These are phyloP conservation scores for Pestalotiopsis sp. DNA, from an alignment of 2,329 filamentous ascomycete genomes.

Conservation along the genomic window DNA sequence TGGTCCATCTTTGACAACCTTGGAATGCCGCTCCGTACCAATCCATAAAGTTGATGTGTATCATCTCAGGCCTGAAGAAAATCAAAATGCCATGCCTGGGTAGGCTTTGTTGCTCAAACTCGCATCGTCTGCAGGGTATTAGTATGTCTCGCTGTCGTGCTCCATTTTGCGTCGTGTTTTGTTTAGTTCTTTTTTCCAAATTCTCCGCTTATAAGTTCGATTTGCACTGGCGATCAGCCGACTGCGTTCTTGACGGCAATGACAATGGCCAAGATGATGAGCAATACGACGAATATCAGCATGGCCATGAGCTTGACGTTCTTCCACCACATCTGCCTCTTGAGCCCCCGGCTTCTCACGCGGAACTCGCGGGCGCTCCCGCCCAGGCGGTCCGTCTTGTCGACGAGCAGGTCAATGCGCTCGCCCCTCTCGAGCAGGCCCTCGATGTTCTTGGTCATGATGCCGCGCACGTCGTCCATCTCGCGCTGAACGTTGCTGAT, in stretches of 20 bases:
- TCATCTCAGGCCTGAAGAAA: neutral
- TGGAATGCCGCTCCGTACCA: neutral
- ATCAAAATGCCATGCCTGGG: neutral
- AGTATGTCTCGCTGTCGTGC: neutral
- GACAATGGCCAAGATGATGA: slow-evolving; percentile 59
- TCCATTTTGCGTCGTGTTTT: neutral
- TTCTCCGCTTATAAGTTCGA: neutral
- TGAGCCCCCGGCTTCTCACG: slow-evolving; percentile 80
- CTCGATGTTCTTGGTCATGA: slow-evolving; percentile 97
- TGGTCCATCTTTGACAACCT: neutral
- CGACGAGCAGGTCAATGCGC: slow-evolving; percentile 88
- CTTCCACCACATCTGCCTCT: slow-evolving; percentile 99
- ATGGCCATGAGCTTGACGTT: slow-evolving; percentile 93
- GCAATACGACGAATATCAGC: slow-evolving; percentile 66
- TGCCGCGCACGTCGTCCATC: slow-evolving; percentile 89
- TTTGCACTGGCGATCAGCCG: neutral
- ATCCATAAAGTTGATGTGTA: neutral
- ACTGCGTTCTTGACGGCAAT: slow-evolving; percentile 50
- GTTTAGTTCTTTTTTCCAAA: neutral
- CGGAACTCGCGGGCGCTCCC: slow-evolving; percentile 89
- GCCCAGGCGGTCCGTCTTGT: slow-evolving; percentile 93
- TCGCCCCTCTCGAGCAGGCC: slow-evolving; percentile 86
- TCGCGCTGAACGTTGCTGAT: slow-evolving; percentile 82
- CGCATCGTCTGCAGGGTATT: neutral
- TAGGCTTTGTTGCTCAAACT: neutral